These are phyloP conservation scores for Colletotrichum chrysophilum DNA, from an alignment of 2,329 filamentous ascomycete genomes.

Conservation along the genomic window DNA sequence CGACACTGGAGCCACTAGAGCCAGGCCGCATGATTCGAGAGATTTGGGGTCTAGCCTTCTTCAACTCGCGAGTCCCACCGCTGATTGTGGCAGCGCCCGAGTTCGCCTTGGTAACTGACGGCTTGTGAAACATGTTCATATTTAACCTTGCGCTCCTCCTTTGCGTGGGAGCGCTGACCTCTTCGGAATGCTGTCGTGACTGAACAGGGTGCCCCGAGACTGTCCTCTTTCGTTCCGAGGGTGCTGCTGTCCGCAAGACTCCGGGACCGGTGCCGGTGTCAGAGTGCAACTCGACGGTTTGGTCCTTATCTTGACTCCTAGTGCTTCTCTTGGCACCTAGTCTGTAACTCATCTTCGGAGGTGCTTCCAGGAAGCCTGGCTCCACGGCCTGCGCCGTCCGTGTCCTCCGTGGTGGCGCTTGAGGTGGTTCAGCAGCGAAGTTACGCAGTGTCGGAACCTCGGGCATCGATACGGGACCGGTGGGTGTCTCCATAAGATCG, in stretches of 20 bases:
- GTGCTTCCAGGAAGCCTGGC: slow-evolving; percentile 57
- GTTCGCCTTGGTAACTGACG: slow-evolving; percentile 70
- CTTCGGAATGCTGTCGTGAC: slow-evolving; percentile 56
- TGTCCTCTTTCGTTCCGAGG: slow-evolving; percentile 81
- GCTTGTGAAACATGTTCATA: slow-evolving; percentile 68
- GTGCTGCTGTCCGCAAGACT: slow-evolving; percentile 44
- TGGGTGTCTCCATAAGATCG: slow-evolving; percentile 70
- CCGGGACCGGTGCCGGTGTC: slow-evolving; percentile 42
- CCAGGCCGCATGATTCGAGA: slow-evolving; percentile 70
- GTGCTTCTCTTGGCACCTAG: slow-evolving; percentile 48
- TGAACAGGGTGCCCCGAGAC: slow-evolving; percentile 81
- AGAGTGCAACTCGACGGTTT: slow-evolving; percentile 40
- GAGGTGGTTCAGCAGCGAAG: slow-evolving; percentile 48
- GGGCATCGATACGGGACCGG: slow-evolving; percentile 47
- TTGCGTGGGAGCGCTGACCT: slow-evolving; percentile 63
- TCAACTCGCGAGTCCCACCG: slow-evolving; percentile 73
- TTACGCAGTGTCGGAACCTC: slow-evolving; percentile 39
- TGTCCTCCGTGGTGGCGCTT: slow-evolving; percentile 57
- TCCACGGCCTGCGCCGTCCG: slow-evolving; percentile 60
- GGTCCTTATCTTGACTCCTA: slow-evolving; percentile 41
- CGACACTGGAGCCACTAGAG: slow-evolving; percentile 73
- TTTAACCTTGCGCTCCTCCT: slow-evolving; percentile 76
- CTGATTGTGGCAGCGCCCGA: slow-evolving; percentile 62
- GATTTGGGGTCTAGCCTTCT: slow-evolving; percentile 80
- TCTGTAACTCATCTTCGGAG: slow-evolving; percentile 69